These are phyloP conservation scores for Pachysolen tannophilus DNA, from an alignment of 805 yeast genomes.

Conservation along the genomic window DNA sequence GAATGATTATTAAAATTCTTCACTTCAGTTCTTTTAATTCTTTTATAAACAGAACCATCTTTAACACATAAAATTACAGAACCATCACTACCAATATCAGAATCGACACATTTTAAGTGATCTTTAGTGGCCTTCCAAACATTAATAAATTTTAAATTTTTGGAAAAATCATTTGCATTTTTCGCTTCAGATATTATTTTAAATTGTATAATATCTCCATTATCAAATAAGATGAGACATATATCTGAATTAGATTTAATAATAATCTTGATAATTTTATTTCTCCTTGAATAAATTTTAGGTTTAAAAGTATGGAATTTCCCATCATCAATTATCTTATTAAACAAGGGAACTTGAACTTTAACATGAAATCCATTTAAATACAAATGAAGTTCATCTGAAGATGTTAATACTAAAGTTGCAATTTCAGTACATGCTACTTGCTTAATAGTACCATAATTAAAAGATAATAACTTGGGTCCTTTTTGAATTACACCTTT, in stretches of 20 bases:
- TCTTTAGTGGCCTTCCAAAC: constrained; percentile 60
- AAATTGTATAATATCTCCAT: constrained; percentile 49
- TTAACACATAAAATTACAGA: constrained; percentile 58
- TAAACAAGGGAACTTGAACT: constrained; percentile 25
- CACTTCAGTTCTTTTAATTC: constrained; percentile 25
- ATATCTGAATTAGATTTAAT: constrained; percentile 31
- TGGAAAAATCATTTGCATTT: constrained; percentile 28
- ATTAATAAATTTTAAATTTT: constrained; percentile 34
- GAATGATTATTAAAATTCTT: constrained; percentile 25
- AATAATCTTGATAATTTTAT: constrained; percentile 23
- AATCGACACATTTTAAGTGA: constrained; percentile 53
- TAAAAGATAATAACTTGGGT: constrained; percentile 34
- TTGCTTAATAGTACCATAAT: constrained; percentile 40
- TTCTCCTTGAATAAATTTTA: constrained; percentile 33
- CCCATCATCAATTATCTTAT: constrained; percentile 26
- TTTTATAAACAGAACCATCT: constrained; percentile 59
- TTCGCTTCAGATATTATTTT: constrained; percentile 16
- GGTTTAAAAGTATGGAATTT: constrained; percentile 50
- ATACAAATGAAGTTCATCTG: constrained; percentile 57
- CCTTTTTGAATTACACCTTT: constrained; percentile 29
- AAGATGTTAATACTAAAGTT: constrained; percentile 54
- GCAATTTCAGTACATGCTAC: constrained; percentile 61
- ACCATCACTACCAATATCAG: constrained; percentile 63
- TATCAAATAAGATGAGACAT: constrained; percentile 43
- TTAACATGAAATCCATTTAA: constrained; percentile 49